phyloP scores from a whole-genome alignment of 176 grass and related monocot species.

The Phoenix roebelenii region DNA sequence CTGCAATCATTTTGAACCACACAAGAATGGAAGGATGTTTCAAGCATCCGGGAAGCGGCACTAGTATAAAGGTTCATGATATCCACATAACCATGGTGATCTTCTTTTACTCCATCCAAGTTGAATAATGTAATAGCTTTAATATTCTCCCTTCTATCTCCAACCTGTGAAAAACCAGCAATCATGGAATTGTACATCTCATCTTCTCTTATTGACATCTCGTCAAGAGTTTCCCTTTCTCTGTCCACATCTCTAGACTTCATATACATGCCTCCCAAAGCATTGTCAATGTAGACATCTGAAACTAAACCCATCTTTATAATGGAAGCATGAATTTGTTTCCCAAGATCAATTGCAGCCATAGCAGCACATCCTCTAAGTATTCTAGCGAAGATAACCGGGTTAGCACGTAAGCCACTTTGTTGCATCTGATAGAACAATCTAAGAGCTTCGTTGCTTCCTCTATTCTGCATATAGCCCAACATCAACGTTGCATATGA shows the following conservation, averaged over 20 bases:
- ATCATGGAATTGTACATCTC: conserved; percentile 6
- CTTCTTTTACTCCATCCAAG: conserved; percentile 36
- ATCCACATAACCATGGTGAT: conserved; percentile 12
- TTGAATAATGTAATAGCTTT: conserved; percentile 44
- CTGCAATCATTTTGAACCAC: conserved; percentile 21
- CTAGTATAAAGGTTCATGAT: conserved; percentile 15
- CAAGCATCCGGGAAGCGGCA: conserved; percentile 31
- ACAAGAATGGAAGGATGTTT: conserved; percentile 17
- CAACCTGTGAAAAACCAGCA: conserved; percentile 24
- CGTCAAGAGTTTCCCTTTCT: conserved; percentile 18
- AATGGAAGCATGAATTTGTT: conserved; percentile 81
- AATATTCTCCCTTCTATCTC: conserved; percentile 20
- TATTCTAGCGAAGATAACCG: conserved; percentile 66
- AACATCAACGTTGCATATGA: conserved; percentile 78
- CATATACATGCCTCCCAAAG: conserved; percentile 77
- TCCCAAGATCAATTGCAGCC: conserved; percentile 65
- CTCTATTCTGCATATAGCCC: conserved; percentile 71
- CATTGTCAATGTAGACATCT: conserved; percentile 75
- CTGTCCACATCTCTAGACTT: conserved; percentile 29
- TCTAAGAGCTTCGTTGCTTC: conserved; percentile 48
- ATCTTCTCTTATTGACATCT: conserved; percentile 18
- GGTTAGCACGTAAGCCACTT: conserved; percentile 57
- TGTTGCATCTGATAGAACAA: conserved; percentile 78
- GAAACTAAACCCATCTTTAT: conserved; percentile 87
- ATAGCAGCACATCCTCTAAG: conserved; percentile 61